Percentiles rank a stretch among this genome's conserved stretches.
phyloP scores from a whole-genome alignment of 164 flowering plant genomes.

The Chimonanthus salicifolius region DNA sequence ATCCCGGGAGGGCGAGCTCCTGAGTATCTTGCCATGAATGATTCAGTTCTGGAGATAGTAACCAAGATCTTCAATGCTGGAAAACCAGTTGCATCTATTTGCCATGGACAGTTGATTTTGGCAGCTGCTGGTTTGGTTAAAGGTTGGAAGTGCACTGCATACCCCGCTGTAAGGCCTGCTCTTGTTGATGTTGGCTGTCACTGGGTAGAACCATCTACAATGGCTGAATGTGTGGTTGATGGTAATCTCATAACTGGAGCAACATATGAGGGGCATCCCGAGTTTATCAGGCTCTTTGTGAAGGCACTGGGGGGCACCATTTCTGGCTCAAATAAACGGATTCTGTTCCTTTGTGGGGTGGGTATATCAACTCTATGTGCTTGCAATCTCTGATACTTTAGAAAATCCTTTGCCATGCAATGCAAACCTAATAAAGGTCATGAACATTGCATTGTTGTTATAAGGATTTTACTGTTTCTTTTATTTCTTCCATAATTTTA shows the following conservation, averaged over 20 bases:
- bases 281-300: constrained; percentile 61
- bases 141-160: constrained; percentile 75
- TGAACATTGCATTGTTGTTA: not conserved
- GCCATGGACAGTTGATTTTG: constrained; percentile 90
- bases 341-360: constrained; percentile 97
- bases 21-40: constrained; percentile 82
- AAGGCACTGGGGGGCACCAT: constrained; percentile 80
- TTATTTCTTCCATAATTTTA: not conserved
- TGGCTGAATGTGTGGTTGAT: constrained; percentile 58
- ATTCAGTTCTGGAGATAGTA: constrained; percentile 56
- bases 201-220: constrained; percentile 75
- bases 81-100: constrained; percentile 81
- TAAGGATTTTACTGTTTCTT: too few relatives aligned
- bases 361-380: constrained; percentile 14
- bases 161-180: constrained; percentile 56
- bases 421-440: not conserved
- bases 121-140: constrained; percentile 78
- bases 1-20: constrained; percentile 95
- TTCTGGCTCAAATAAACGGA: constrained; percentile 52
- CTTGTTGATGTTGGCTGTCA: constrained; percentile 75
- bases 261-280: constrained; percentile 78
- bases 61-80: constrained; percentile 40
- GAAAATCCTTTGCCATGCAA: not conserved
- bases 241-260: constrained; percentile 75
- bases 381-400: not conserved